Evolutionary conservation across 2,329 filamentous ascomycete genomes (phyloP), one percentile per base, ranked within the genome.

Genomic region (Dactylellina parvicollis): DNA sequence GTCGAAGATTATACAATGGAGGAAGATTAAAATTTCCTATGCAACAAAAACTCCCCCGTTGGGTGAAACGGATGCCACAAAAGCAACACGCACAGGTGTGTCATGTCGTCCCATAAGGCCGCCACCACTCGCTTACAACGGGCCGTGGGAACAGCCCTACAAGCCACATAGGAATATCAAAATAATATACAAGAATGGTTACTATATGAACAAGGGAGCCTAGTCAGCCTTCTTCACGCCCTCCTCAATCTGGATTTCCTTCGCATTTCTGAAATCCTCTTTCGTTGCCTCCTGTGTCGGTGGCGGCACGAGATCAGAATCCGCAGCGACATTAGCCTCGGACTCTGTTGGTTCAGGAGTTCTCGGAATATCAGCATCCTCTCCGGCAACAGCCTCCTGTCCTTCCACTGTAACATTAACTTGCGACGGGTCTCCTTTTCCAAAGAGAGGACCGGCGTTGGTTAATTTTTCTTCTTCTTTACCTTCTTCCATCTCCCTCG

Each of bases 161-260:
- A 52, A 30, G 28, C 8, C 7, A 40, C 36, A 40, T 9, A 9
- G 14, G 20, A 34, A 56, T 59, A 40, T 50, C 34, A 59, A 50
- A 52, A 49, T 67, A 67, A 67, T 67, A 12, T 67, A 67, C 62
- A 67, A 50, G 62, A 72, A 60, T 46, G 32, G 52, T 46, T 54
- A 59, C 32, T 38, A n/a, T 72, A 72, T 54, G 65, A 36, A 49
- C 16, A 32, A 54, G 46, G 34, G 24, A 30, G 10, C 28, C 24
- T 61, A 66, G 4, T 50, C 55, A 54, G 66, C 54, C 55, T 73
- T 64, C 50, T 73, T 66, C 46, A 59, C 44, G 28, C 54, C 49
- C n/a, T 74, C 54, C 4, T 74, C 57, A 14, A 69, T 67, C 24
- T 74, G 70, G 34, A 64, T 59, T 56, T 74, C 70, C 30, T 74